These are phyloP conservation scores for Suillus cothurnatus DNA, from an alignment of 768 basidiomycete genomes.

Conservation along the genomic window DNA sequence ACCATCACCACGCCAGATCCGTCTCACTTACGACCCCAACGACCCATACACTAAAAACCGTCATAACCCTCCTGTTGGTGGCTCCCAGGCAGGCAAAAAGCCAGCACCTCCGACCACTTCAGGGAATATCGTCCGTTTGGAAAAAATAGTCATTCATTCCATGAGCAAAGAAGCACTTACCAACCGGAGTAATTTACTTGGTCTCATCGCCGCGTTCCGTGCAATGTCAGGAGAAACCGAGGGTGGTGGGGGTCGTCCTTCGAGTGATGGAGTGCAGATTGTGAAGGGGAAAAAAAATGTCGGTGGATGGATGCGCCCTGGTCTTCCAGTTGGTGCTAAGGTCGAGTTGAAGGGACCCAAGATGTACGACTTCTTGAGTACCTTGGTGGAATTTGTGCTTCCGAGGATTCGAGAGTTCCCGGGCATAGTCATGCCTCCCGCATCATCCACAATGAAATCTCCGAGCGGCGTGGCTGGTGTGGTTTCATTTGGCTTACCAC, in stretches of 20 bases:
- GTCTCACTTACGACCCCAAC: constrained; percentile 69
- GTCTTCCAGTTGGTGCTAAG: constrained; percentile 83
- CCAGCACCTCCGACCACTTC: constrained; percentile 66
- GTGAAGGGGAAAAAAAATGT: constrained; percentile 66
- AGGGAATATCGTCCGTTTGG: constrained; percentile 72
- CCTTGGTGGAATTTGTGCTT: constrained; percentile 91
- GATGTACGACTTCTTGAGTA: constrained; percentile 94
- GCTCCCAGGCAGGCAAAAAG: constrained; percentile 66
- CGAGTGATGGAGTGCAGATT: constrained; percentile 77
- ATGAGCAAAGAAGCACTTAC: constrained; percentile 80
- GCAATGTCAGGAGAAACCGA: constrained; percentile 84
- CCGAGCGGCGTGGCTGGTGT: constrained; percentile 84
- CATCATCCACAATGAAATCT: constrained; percentile 67
- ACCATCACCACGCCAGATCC: constrained; percentile 56
- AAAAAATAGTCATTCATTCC: constrained; percentile 83
- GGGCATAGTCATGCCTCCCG: constrained; percentile 78
- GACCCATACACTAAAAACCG: constrained; percentile 86
- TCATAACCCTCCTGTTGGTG: constrained; percentile 73
- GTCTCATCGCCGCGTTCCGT: constrained; percentile 86
- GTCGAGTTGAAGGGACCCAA: constrained; percentile 87
- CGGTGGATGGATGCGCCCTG: constrained; percentile 83
- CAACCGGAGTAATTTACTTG: constrained; percentile 73
- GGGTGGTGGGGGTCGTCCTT: constrained; percentile 69
- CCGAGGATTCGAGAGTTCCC: constrained; percentile 90
- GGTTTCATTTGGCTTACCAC: constrained; percentile 85